Base-by-base conservation (phyloP, 1,139 yeast species). In the Fermentozyma sake region DNA sequence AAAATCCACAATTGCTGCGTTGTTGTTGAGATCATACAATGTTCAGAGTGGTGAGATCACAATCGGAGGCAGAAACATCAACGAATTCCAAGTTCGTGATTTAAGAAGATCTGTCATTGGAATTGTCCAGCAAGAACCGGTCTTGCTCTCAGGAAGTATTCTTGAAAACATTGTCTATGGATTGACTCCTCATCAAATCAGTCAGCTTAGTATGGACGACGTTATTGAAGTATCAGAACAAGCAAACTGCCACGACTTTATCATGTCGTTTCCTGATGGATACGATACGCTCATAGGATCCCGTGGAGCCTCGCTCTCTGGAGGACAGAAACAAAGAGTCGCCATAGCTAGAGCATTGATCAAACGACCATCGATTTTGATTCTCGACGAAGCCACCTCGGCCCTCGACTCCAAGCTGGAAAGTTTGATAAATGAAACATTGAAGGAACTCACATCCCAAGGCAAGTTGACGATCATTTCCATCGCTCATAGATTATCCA, bases 321-420 rank as follows among this genome's bases (percentile, higher is more conserved):
- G 96, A 20, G 96, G 96, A 5, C 96, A 86, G 50, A 84, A 84
- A 51, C 96, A 86, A 57, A 68, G 96, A 46, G 74, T 86, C 25
- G 95, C 96, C 4, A 72, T 86, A 38, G 95, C 96, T 1, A 63
- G 96, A 37, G 89, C 95, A 3, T 64, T 81, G 38, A 64, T 80
- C 20, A 71, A 80, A 32, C 68, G 70, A 32, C 89, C 91, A 2
- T 58, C 64, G 28, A 64, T 81, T 18, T 60, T 81, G 34, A 62
- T 81, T 8, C 58, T 82, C 31, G 93, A 82, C 46, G 93, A 82
- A 50, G 89, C 91, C 7, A 82, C 93, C 0, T 77, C 86, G 16
- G 91, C 91, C 0, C 58, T 82, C 29, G 93, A 82, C 49, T 74
- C 89, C 6, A 78, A 77, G 42, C 76, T 80, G 51, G 94, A 83